A percentile compares a stretch with the other conserved stretches of the same genome.
These are phyloP conservation scores for Epichloe sp. DNA, from an alignment of 2,329 filamentous ascomycete genomes.

Conservation along the genomic window DNA sequence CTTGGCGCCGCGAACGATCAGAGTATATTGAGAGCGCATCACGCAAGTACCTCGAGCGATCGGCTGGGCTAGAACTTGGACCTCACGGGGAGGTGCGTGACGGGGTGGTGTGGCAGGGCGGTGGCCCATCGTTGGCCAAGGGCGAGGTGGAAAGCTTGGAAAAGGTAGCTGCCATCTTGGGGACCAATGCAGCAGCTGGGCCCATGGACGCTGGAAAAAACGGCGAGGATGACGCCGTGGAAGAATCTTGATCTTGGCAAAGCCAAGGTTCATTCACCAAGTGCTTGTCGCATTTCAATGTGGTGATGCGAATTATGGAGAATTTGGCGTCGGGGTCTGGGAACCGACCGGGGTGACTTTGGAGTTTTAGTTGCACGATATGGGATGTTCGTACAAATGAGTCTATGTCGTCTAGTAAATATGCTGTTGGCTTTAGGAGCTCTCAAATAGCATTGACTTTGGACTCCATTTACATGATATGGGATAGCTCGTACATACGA, in stretches of 20 bases:
- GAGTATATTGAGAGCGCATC: conserved; percentile 77
- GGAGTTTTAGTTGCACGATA: too few species aligned
- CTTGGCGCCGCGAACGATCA: conserved; percentile 56
- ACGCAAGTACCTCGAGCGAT: conserved; percentile 58
- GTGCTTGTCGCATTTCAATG: too few species aligned
- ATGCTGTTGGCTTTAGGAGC: too few species aligned
- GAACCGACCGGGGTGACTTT: too few species aligned
- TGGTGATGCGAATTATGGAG: too few species aligned
- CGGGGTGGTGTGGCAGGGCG: conserved; percentile 51
- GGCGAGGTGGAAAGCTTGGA: conserved; percentile 47
- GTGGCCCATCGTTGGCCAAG: conserved; percentile 33
- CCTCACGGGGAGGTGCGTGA: conserved; percentile 48
- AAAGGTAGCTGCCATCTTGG: conserved; percentile 32
- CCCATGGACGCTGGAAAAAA: background rate
- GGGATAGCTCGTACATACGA: too few species aligned
- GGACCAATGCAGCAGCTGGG: conserved; percentile 7
- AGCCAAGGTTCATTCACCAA: too few species aligned
- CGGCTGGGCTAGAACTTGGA: conserved; percentile 53
- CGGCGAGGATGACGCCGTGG: conserved; percentile 12
- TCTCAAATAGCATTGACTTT: too few species aligned
- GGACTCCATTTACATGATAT: too few species aligned
- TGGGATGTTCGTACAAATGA: too few species aligned
- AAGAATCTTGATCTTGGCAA: conserved; percentile 13
- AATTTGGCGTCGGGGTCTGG: background rate
- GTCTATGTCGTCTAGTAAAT: too few species aligned